These are phyloP conservation scores for Acacia crassicarpa DNA, from an alignment of 306 rosid species.

Conservation along the genomic window DNA sequence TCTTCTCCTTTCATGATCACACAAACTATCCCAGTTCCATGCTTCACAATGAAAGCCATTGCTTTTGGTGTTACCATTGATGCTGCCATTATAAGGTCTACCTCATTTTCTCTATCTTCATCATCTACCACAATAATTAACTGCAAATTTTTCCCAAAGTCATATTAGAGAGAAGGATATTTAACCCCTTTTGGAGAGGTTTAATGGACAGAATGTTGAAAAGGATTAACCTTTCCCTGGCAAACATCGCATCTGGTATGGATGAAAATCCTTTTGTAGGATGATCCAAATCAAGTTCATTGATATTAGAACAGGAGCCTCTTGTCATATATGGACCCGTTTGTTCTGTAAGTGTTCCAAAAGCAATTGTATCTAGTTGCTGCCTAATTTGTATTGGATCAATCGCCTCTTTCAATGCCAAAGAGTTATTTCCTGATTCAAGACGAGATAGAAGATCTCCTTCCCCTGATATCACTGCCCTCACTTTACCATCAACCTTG, in stretches of 20 bases:
- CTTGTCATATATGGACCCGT: slow-evolving; percentile 11
- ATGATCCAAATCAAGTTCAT: slow-evolving; percentile 38
- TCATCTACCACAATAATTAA: slow-evolving; percentile 45
- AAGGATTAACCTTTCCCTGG: slow-evolving; percentile 39
- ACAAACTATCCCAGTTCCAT: slow-evolving; percentile 46
- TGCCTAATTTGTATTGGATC: neutral
- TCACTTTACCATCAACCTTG: slow-evolving; percentile 32
- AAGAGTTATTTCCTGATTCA: neutral
- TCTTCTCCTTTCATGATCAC: slow-evolving; percentile 45
- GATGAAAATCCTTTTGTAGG: slow-evolving; percentile 36
- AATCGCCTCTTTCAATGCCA: neutral
- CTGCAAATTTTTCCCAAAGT: slow-evolving; percentile 31
- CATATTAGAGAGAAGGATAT: neutral
- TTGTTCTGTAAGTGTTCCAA: slow-evolving; percentile 38
- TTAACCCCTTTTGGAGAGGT: neutral
- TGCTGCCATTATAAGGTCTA: slow-evolving; percentile 45
- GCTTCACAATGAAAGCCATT: slow-evolving; percentile 39
- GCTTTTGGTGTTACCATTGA: slow-evolving; percentile 39
- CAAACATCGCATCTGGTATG: slow-evolving; percentile 43
- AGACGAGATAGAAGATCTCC: slow-evolving; percentile 43
- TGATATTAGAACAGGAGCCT: slow-evolving; percentile 28
- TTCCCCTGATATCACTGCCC: slow-evolving; percentile 48
- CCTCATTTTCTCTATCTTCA: slow-evolving; percentile 49
- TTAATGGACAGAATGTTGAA: neutral
- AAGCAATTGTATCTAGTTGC: slow-evolving; percentile 31